Percentiles rank a stretch among this genome's conserved stretches.
Conservation (phyloP, 2,329 filamentous ascomycete species). For the Aspergillus brunneoviolaceus region DNA sequence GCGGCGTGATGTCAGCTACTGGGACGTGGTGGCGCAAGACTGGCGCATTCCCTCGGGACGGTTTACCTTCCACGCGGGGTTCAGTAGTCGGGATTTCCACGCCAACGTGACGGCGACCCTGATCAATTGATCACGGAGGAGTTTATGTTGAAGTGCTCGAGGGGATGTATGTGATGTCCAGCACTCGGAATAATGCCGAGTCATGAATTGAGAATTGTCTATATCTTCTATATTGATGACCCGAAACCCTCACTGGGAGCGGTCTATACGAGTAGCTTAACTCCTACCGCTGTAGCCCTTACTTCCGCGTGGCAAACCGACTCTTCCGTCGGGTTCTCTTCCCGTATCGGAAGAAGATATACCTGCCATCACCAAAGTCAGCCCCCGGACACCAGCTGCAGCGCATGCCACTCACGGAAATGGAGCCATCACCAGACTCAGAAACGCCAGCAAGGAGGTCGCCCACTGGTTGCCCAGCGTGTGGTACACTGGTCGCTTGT, state of each 20-base stretch:
- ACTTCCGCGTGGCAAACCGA: conserved; percentile 15
- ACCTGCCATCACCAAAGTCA: background rate
- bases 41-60: conserved; percentile 32
- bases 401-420: conserved; percentile 33
- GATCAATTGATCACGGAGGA: too few species aligned
- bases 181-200: too few species aligned
- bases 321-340: conserved; percentile 30
- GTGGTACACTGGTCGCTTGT: conserved; percentile 31
- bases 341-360: conserved; percentile 34
- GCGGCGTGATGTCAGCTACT: conserved; percentile 63
- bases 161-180: too few species aligned
- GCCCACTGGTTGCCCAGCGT: conserved; percentile 41
- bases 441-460: conserved; percentile 35
- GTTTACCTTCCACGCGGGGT: conserved; percentile 17
- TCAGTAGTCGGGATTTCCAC: conserved; percentile 17
- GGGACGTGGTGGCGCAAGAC: conserved; percentile 24
- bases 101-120: background rate
- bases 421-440: conserved; percentile 37
- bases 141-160: too few species aligned
- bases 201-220: too few species aligned
- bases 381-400: background rate
- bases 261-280: background rate
- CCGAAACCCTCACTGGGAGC: too few species aligned
- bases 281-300: too few species aligned
- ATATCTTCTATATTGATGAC: background rate